Percentiles rank a stretch among this genome's conserved stretches.
These are phyloP conservation scores for Apiosordaria backusii DNA, from an alignment of 495 filamentous ascomycete species.

Conservation along the genomic window DNA sequence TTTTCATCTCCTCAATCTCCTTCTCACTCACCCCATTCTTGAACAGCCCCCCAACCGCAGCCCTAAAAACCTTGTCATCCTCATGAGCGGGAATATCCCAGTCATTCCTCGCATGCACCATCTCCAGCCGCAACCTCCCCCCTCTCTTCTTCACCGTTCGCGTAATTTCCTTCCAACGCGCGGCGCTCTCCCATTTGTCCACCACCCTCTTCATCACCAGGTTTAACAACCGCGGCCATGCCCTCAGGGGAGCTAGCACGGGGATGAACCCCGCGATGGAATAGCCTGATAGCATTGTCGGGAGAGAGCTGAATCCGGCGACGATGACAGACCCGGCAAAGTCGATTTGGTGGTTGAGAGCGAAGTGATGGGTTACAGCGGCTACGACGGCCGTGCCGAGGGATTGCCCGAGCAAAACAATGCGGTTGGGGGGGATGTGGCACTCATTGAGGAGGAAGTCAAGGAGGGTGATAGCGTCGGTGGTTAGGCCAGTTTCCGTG, in stretches of 20 bases:
- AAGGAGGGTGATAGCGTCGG: conserved; percentile 68
- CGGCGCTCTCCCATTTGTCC: conserved; percentile 52
- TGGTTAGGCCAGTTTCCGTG: conserved; percentile 76
- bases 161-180: conserved; percentile 43
- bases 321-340: conserved; percentile 74
- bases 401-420: conserved; percentile 82
- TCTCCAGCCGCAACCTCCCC: conserved; percentile 56
- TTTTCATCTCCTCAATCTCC: conserved; percentile 40
- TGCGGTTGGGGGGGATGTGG: conserved; percentile 62
- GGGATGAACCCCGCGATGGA: conserved; percentile 72
- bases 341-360: conserved; percentile 36
- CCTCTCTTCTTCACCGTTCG: conserved; percentile 41
- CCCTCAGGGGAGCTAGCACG: conserved; percentile 56
- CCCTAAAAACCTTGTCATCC: conserved; percentile 53
- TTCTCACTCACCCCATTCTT: conserved; percentile 28
- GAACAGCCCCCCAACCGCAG: conserved; percentile 52
- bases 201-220: conserved; percentile 41
- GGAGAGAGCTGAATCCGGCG: conserved; percentile 72
- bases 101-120: conserved; percentile 75
- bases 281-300: conserved; percentile 60
- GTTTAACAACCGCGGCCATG: conserved; percentile 44
- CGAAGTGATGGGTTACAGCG: conserved; percentile 67
- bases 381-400: conserved; percentile 82
- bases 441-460: conserved; percentile 66
- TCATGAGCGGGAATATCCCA: conserved; percentile 67